Base-by-base conservation (phyloP, 306 rosid species). In the Ceratonia siliqua region DNA sequence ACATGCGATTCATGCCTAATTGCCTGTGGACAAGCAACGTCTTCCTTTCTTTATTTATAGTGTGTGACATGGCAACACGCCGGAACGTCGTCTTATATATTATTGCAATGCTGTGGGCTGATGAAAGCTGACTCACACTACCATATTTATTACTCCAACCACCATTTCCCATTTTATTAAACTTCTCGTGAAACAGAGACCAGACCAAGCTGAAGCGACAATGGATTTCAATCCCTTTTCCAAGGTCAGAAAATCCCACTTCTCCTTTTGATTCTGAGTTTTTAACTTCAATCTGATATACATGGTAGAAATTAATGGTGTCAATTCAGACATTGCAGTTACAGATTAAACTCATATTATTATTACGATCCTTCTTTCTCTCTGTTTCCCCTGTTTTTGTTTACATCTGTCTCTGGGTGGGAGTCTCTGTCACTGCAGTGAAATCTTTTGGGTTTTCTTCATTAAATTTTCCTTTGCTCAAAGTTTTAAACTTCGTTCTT, bases 221-320 rank as follows among this genome's bases (percentile, higher is more conserved):
- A 87, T 87, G 97, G 94, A 83, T 78, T 70, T 74, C 79, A 70
- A 54, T 79, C 68, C 82, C 82, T 75, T 74, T 65, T 64, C 64
- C 87, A 89, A 89, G 97, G 97, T 90, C 61, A 76, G 80, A 72
- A 68, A 18, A 38, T 42, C 41, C 32, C 41, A 45, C 56, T 32
- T 38, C 58, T 66, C 32, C 38, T n/a, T 46, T n/a, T 32, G 56
- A 15, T 72, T 68, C 30, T 50, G 8, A n/a, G 2, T 39, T 54
- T 5, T 39, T 70, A 49, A 61, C 41, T 5, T 55, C 38, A 33
- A 48, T 15, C 76, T 27, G 4, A 27, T 74, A 57, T 30, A 48
- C 25, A 22, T 72, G 1, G 42, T 15, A 6, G 7, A 20, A 58
- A 41, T 56, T 76, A 56, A 48, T 24, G 4, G 15, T 56, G 9